phyloP scores from a whole-genome alignment of 2,329 filamentous ascomycete species.

The Metarhizium humberi region DNA sequence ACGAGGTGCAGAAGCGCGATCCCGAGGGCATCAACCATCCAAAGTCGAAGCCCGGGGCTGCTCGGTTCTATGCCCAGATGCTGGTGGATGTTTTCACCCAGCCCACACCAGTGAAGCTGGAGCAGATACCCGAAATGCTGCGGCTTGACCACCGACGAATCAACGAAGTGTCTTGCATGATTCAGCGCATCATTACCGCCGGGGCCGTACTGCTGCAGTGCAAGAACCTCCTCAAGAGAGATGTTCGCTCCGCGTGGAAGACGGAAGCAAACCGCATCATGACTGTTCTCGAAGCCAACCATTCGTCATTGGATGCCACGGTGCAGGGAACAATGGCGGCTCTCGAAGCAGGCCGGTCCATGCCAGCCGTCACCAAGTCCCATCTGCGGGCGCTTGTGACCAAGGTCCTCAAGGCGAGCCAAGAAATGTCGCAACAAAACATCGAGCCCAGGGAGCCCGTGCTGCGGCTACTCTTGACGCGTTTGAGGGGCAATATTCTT shows the following conservation, averaged over 20 bases:
- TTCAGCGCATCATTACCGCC: constrained; percentile 56
- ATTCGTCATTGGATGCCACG: constrained; percentile 40
- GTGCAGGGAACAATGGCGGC: constrained; percentile 54
- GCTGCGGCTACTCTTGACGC: constrained; percentile 57
- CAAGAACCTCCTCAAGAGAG: constrained; percentile 75
- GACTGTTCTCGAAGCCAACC: constrained; percentile 52
- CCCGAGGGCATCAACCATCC: constrained; percentile 57
- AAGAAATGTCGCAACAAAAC: constrained; percentile 31
- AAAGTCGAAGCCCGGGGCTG: constrained; percentile 52
- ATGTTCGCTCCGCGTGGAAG: constrained; percentile 71
- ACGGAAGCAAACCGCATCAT: constrained; percentile 63
- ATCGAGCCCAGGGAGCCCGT: constrained; percentile 44
- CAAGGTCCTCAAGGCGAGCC: constrained; percentile 43
- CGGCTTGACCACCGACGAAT: constrained; percentile 59
- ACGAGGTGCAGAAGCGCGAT: constrained; percentile 59
- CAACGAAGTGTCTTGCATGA: constrained; percentile 25
- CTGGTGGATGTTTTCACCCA: constrained; percentile 68
- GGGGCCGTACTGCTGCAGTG: constrained; percentile 69
- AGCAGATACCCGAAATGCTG: constrained; percentile 63
- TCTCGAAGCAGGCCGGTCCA: constrained; percentile 52
- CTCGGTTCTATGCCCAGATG: constrained; percentile 68
- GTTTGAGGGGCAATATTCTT: constrained; percentile 58
- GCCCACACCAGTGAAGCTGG: constrained; percentile 42
- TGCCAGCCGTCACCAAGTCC: constrained; percentile 52
- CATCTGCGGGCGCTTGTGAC: constrained; percentile 49